Evolutionary conservation across 2,329 filamentous ascomycete genomes (phyloP), one percentile per base, ranked within the genome.

Genomic region (Nectriaceae sp.): DNA sequence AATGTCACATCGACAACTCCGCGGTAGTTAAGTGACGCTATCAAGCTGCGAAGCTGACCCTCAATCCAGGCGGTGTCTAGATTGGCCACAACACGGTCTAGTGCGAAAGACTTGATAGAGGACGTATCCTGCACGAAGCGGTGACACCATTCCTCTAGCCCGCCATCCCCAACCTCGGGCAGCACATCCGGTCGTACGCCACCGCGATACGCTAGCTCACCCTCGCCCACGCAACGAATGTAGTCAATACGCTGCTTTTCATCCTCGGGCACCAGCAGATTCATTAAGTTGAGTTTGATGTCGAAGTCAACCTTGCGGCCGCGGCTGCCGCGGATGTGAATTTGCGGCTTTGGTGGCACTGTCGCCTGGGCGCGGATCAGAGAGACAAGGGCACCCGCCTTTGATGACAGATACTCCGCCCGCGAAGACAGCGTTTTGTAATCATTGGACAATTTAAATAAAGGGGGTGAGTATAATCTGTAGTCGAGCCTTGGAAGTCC

Each of bases 31-130:
- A 73, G 76, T 10, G 73, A 64, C 1, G 76, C 76, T 10, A 82
- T 65, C 6, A 83, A 68, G 46, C 71, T 75, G 29, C 79, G 73
- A 22, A 82, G 67, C 53, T 79, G 75, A 8, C 79, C 78, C 59
- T 82, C 78, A 13, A 83, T 63, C 72, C 78, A 82, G 45, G 66
- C 66, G n/a, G 71, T 72, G 57, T 83, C 78, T 49, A 82, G 69
- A 58, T 83, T 82, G 18, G 73, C 74, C 11, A 83, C 75, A 22
- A 74, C 72, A 2, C 80, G 71, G 54, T 80, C 75, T 6, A 83
- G 67, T 8, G 69, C 65, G 56, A 83, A 83, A 6, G 68, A 67
- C 65, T 78, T 79, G 59, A 75, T 68, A 5, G 63, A 53, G 8
- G 71, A 68, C 24, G 64, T 54, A 56, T 80, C 76, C 44, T 73